Conservation (phyloP, 169 alveolate genomes). For the Cryptosporidium andersoni region DNA sequence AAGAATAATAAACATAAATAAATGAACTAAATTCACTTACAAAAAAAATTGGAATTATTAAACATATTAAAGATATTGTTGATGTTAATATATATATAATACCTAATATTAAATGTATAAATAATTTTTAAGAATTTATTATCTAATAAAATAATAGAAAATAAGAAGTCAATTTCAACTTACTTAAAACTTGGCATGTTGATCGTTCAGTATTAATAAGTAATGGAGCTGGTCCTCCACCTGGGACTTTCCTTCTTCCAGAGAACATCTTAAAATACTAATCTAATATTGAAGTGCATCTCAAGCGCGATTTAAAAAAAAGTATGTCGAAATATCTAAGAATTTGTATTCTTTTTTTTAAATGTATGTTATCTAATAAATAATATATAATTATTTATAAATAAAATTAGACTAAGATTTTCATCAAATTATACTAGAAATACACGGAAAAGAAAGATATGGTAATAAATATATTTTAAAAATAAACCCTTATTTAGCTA, state of each 20-base stretch:
- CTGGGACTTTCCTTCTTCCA: constrained; percentile 33
- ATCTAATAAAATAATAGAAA: not conserved
- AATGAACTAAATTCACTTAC: constrained; percentile 4
- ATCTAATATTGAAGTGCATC: no score
- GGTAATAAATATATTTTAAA: no score
- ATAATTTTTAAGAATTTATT: not conserved
- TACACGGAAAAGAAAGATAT: no score
- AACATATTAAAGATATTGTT: constrained; percentile 32
- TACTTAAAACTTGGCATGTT: constrained; percentile 65
- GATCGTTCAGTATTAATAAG: constrained; percentile 48
- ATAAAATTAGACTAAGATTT: no score
- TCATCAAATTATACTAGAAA: no score
- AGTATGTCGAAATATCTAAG: no score
- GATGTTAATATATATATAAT: constrained; percentile 37
- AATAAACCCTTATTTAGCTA: no score
- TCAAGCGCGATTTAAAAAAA: no score
- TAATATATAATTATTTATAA: no score
- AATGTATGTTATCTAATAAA: no score
- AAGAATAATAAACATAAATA: not conserved
- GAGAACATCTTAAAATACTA: constrained; percentile 2
- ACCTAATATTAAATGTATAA: constrained; percentile 14
- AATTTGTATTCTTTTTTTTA: no score
- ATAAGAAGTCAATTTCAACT: not conserved
- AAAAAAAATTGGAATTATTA: constrained; percentile 48
- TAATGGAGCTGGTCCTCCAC: constrained; percentile 70